Percentiles rank a stretch among this genome's conserved stretches.
Evolutionary conservation across 345 rosid species (phyloP).

Genomic region (Eucalyptus guilfoylei): DNA sequence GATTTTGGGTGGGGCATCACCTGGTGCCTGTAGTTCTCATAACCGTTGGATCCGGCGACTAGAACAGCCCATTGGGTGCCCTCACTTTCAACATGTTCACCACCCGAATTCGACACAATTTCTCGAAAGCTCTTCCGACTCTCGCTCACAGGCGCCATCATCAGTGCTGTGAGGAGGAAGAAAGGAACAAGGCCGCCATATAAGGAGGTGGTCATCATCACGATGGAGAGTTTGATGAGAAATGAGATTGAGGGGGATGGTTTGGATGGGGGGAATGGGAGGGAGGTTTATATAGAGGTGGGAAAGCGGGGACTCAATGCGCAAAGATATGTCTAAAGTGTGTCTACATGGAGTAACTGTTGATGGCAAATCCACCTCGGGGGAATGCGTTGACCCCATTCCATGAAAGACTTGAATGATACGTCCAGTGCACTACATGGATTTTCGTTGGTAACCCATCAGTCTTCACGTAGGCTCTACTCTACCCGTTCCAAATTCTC

Average conservation of each 20-base stretch:
- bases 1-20: not conserved
- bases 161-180: not conserved
- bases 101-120: not conserved
- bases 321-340: not conserved
- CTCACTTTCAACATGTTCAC: too few species aligned
- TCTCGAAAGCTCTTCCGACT: not conserved
- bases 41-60: slow-evolving; percentile 49
- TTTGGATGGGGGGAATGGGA: not conserved
- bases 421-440: not conserved
- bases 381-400: not conserved
- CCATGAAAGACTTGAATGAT: not conserved
- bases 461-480: not conserved
- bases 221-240: not conserved
- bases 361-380: not conserved
- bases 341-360: not conserved
- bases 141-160: not conserved
- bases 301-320: not conserved
- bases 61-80: slow-evolving; percentile 66
- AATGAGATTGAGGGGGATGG: not conserved
- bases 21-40: slow-evolving; percentile 61
- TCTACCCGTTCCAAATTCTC: not conserved
- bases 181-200: not conserved
- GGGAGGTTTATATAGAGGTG: not conserved
- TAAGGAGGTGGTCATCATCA: not conserved
- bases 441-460: not conserved